Conservation (phyloP, 106 monocot genomes). For the Chionographis japonica region DNA sequence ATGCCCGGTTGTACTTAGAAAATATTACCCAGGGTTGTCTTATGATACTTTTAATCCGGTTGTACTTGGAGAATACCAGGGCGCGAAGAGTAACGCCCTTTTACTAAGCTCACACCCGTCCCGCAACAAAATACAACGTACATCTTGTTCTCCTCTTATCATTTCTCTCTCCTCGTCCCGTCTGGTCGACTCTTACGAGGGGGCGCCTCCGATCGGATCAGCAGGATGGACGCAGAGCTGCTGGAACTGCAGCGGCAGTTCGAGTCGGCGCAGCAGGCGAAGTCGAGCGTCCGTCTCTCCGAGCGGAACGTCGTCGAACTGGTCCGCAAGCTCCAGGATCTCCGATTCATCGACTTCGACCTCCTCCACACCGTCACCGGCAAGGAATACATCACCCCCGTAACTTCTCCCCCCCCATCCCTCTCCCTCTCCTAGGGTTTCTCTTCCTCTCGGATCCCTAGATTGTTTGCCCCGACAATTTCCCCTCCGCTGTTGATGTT, state of each 20-base stretch:
- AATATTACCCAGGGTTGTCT: too few species aligned
- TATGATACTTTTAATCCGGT: too few species aligned
- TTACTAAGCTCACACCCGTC: too few species aligned
- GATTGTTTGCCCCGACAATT: background rate
- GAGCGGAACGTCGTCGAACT: slow-evolving; percentile 93
- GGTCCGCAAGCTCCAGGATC: slow-evolving; percentile 79
- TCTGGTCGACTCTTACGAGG: too few species aligned
- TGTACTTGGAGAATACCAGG: too few species aligned
- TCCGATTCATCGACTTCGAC: slow-evolving; percentile 70
- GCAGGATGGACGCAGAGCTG: slow-evolving; percentile 79
- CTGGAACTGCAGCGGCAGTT: slow-evolving; percentile 84
- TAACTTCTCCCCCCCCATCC: slow-evolving; percentile 13
- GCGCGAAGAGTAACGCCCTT: too few species aligned
- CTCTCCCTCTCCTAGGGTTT: background rate
- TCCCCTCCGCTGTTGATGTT: background rate
- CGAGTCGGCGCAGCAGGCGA: slow-evolving; percentile 79
- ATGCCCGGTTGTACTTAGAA: too few species aligned
- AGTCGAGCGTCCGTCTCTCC: slow-evolving; percentile 80
- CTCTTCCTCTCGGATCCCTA: background rate
- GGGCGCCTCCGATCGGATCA: background rate
- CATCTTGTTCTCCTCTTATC: too few species aligned
- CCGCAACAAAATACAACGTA: too few species aligned
- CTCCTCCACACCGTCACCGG: slow-evolving; percentile 90
- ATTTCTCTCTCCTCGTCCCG: too few species aligned
- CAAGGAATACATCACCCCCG: slow-evolving; percentile 95